Evolutionary conservation across 2,329 filamentous ascomycete species (phyloP).

Genomic region (Fusarium coffeatum): DNA sequence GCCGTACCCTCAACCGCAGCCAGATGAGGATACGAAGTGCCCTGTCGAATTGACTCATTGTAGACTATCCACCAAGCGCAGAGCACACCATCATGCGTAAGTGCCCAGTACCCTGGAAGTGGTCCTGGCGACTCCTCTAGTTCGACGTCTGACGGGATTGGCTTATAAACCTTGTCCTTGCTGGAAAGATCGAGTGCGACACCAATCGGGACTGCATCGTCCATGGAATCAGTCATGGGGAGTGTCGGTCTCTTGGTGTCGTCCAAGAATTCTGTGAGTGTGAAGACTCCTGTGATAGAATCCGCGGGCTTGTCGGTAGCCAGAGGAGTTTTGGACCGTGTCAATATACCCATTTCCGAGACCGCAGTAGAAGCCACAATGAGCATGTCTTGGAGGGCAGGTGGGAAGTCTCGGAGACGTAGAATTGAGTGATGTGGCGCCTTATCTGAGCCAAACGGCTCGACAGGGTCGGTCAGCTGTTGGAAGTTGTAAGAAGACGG

Average conservation of each 20-base stretch:
- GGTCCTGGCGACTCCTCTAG: constrained; percentile 83
- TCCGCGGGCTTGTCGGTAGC: constrained; percentile 69
- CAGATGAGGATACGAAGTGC: constrained; percentile 79
- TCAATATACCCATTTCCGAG: constrained; percentile 82
- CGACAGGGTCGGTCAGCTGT: constrained; percentile 79
- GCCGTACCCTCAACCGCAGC: constrained; percentile 57
- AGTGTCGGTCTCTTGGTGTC: constrained; percentile 81
- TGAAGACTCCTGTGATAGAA: constrained; percentile 74
- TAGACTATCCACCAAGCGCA: constrained; percentile 94
- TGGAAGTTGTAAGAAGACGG: constrained; percentile 74
- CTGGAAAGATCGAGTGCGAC: constrained; percentile 85
- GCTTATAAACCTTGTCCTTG: constrained; percentile 80
- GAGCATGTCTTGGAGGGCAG: constrained; percentile 82
- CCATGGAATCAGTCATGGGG: constrained; percentile 70
- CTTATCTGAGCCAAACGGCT: constrained; percentile 74
- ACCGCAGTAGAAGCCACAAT: constrained; percentile 85
- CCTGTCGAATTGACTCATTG: constrained; percentile 82
- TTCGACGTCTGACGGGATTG: constrained; percentile 80
- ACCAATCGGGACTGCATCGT: constrained; percentile 82
- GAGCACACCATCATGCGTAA: constrained; percentile 90
- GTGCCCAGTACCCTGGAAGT: constrained; percentile 82
- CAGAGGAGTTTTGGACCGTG: constrained; percentile 76
- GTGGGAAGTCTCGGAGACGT: constrained; percentile 82
- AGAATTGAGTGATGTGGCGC: constrained; percentile 81
- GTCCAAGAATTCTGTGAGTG: constrained; percentile 76